phyloP scores from a whole-genome alignment of 2,329 filamentous ascomycete genomes.

The Akanthomyces muscarius region DNA sequence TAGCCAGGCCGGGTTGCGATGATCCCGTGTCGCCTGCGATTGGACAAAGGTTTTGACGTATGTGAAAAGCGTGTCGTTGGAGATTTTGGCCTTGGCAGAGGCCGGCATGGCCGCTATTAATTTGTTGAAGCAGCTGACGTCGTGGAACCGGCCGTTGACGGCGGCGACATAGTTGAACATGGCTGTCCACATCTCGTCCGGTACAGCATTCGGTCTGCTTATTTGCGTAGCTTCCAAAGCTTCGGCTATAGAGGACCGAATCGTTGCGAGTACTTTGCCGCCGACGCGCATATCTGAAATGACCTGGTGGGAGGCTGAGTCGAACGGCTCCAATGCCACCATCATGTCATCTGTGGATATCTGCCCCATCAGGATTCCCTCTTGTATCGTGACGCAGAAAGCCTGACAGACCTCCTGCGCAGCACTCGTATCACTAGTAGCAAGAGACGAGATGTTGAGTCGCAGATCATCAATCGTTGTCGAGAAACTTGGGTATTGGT shows the following conservation, averaged over 20 bases:
- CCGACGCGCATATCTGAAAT: background rate
- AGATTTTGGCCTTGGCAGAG: background rate
- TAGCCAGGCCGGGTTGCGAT: background rate
- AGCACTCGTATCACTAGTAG: background rate
- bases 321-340: constrained; percentile 5
- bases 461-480: background rate
- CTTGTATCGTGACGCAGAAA: background rate
- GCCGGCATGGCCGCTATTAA: background rate
- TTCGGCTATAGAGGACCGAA: constrained; percentile 4
- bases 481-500: background rate
- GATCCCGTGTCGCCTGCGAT: background rate
- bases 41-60: background rate
- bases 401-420: background rate
- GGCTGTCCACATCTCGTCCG: constrained; percentile 10
- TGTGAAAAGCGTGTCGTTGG: background rate
- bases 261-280: background rate
- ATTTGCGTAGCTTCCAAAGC: background rate
- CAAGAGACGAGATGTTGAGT: constrained; percentile 2
- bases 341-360: constrained; percentile 7
- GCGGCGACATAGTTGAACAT: constrained; percentile 6
- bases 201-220: background rate
- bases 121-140: constrained; percentile 8
- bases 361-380: background rate
- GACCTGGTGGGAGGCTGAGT: background rate
- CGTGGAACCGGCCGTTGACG: constrained; percentile 3